These are phyloP conservation scores for Bombardia bombarda DNA, from an alignment of 495 filamentous ascomycete species.

Conservation along the genomic window DNA sequence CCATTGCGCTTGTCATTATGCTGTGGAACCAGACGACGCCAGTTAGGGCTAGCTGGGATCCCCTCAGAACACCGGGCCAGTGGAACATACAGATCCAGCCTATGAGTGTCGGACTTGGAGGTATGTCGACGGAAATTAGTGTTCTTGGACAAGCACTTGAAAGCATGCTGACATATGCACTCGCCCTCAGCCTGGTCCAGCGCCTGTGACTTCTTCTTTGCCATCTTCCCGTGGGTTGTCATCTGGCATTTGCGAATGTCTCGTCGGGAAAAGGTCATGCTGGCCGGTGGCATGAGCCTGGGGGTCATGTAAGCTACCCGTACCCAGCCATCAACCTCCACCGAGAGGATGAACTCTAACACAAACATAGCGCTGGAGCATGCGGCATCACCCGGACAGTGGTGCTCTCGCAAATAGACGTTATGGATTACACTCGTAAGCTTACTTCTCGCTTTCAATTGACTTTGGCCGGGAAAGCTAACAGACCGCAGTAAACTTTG, in stretches of 20 bases:
- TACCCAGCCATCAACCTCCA: background rate
- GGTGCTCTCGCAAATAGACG: constrained; percentile 25
- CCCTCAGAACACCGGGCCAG: constrained; percentile 24
- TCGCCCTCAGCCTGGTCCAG: constrained; percentile 34
- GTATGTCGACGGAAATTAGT: no score
- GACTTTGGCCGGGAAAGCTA: constrained; percentile 1
- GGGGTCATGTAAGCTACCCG: constrained; percentile 30
- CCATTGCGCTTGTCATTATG: constrained; percentile 23
- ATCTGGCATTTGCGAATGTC: constrained; percentile 34
- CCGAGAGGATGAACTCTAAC: constrained; percentile 12
- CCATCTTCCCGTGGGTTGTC: constrained; percentile 36
- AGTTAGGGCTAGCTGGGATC: constrained; percentile 28
- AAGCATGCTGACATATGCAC: constrained; percentile 1
- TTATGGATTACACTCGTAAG: constrained; percentile 31
- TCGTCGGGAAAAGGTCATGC: constrained; percentile 30
- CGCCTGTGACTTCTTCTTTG: constrained; percentile 36
- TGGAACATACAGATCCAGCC: constrained; percentile 33
- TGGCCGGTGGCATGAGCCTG: constrained; percentile 34
- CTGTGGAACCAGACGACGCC: constrained; percentile 33
- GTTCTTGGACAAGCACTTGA: no score
- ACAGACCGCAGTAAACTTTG: constrained; percentile 24
- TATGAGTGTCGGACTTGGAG: constrained; percentile 29
- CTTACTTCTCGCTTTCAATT: background rate
- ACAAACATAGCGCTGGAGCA: constrained; percentile 25
- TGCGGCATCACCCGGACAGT: constrained; percentile 33